Base-by-base conservation (phyloP, 352 stramenopile species). In the Pythium graminicola region DNA sequence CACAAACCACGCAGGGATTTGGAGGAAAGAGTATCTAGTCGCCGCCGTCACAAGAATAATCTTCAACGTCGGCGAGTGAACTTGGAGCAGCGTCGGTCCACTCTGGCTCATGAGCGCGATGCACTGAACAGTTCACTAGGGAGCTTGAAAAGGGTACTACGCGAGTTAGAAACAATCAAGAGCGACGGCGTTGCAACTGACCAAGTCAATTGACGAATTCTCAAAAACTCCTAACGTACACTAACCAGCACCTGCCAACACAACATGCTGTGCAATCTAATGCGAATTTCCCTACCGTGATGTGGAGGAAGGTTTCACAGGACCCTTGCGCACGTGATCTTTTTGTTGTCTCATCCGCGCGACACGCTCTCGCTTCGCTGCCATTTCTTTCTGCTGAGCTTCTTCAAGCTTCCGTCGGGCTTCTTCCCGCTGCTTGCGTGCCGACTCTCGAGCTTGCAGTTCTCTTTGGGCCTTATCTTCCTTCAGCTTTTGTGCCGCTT, bases 401-500 rank as follows among this genome's bases (percentile, higher is more conserved):
- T 83, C 70, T 44, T 88, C 77, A 6, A 88, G 62, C 52, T 88
- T 66, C 38, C 75, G 73, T 23, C 73, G 70, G 1, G 75, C 63
- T 19, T 85, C 69, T 39, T 90, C 77, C 16, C 77, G 75, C 48
- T 85, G 70, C 40, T 88, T 87, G 28, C 75, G 70, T 2, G 73
- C 80, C 23, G 72, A 58, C 29, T 88, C 76, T 2, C 76, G 80
- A 3, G 68, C 76, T 10, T 72, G 73, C 26, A 86, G 55, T 32
- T 86, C 76, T 16, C 80, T 73, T 38, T 70, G 67, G 22, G 69
- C 81, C 46, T 83, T 87, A n/a, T 88, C 76, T 29, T 87, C 73
- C 46, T 77, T 81, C 13, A 85, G 56, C 47, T 86, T 87, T n/a
- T 72, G 67, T 2, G 75, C 72, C 1, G 73, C 76, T 44, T 86